phyloP scores from a whole-genome alignment of 176 grass and related monocot genomes.

The Raddia distichophylla region DNA sequence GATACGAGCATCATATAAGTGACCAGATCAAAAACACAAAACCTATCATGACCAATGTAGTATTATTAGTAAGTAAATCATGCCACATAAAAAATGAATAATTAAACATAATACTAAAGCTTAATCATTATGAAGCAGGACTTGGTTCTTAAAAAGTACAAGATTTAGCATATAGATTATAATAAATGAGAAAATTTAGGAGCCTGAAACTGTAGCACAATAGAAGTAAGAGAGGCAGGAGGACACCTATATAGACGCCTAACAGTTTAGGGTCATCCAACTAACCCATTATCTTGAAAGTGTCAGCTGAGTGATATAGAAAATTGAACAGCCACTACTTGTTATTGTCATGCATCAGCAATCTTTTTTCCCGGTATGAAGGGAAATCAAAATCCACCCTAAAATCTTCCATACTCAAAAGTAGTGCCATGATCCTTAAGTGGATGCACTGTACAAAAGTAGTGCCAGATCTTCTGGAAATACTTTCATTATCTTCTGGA shows the following conservation, averaged over 20 bases:
- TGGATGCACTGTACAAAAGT: background rate
- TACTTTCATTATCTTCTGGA: background rate
- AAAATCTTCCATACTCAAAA: background rate
- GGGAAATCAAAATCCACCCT: background rate
- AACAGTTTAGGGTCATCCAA: background rate
- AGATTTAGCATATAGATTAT: background rate
- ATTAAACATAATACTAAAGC: background rate
- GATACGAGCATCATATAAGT: background rate
- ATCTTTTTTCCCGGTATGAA: background rate
- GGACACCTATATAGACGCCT: background rate
- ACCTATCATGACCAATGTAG: background rate
- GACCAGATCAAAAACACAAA: background rate
- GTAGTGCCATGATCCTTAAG: background rate
- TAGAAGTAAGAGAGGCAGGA: background rate
- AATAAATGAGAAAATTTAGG: background rate
- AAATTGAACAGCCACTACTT: background rate
- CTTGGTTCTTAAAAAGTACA: constrained; percentile 13
- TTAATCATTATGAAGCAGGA: background rate
- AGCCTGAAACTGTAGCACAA: background rate
- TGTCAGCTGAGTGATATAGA: background rate
- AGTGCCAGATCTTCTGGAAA: background rate
- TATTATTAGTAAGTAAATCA: background rate
- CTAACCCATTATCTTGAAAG: background rate
- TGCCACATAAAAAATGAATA: background rate
- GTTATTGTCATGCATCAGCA: background rate